These are phyloP conservation scores for Coemansia sp. DNA, from an alignment of 192 early-diverging fungal genomes.

Conservation along the genomic window DNA sequence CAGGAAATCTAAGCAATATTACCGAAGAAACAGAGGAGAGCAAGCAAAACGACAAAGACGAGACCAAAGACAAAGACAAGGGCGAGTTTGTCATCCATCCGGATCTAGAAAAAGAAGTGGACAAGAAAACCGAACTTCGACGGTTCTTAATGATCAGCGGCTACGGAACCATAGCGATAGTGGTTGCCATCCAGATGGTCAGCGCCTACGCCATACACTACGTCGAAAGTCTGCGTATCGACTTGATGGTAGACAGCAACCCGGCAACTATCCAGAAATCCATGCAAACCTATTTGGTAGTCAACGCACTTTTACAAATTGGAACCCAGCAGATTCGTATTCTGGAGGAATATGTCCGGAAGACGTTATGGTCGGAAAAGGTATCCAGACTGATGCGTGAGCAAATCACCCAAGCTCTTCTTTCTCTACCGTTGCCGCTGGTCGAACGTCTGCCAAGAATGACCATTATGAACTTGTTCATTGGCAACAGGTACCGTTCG, in stretches of 20 bases:
- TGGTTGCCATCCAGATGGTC: conserved; percentile 9
- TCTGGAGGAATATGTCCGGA: neutral
- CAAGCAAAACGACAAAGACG: neutral
- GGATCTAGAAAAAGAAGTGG: neutral
- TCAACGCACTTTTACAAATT: conserved; percentile 22
- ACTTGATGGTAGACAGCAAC: conserved; percentile 29
- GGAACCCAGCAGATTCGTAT: conserved; percentile 6
- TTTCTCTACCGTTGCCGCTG: conserved; percentile 13
- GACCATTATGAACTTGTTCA: neutral
- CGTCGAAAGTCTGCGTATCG: conserved; percentile 17
- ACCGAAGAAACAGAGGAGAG: neutral
- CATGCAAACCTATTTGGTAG: conserved; percentile 18
- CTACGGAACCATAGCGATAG: conserved; percentile 11
- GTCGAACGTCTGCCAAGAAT: conserved; percentile 30
- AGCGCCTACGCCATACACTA: conserved; percentile 15
- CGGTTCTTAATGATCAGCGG: conserved; percentile 13
- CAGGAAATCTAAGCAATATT: neutral
- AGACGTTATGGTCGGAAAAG: conserved; percentile 7
- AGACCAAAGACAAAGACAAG: neutral
- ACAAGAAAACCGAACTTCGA: conserved; percentile 11
- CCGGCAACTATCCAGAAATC: conserved; percentile 25
- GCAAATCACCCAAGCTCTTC: neutral
- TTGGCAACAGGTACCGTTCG: neutral
- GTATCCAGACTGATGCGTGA: conserved; percentile 4
- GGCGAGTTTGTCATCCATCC: conserved; percentile 2